Percentiles rank a stretch among this genome's conserved stretches.
phyloP scores from a whole-genome alignment of 1,139 yeast genomes.

The Nakaseomyces delphensis region DNA sequence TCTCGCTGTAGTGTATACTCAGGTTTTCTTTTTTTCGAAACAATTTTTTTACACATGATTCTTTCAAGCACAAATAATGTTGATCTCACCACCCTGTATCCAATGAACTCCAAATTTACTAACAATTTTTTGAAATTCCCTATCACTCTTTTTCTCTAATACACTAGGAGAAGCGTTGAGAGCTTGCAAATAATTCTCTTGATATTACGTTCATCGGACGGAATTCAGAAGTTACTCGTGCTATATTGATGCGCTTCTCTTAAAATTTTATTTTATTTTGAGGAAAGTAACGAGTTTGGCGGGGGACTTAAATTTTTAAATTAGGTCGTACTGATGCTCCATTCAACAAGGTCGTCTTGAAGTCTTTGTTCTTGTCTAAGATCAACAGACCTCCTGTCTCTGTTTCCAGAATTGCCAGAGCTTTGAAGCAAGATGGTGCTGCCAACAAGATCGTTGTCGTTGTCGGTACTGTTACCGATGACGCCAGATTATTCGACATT shows the following conservation, averaged over 20 bases:
- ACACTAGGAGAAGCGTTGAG: too few relatives aligned
- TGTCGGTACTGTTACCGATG: constrained; percentile 99
- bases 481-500: constrained; percentile 84
- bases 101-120: background rate
- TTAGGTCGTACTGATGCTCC: constrained; percentile 97
- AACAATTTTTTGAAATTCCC: background rate
- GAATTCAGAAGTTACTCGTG: too few relatives aligned
- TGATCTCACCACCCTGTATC: constrained; percentile 1
- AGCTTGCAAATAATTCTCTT: background rate
- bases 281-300: too few relatives aligned
- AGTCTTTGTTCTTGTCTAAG: constrained; percentile 93
- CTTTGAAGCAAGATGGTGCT: constrained; percentile 76
- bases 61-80: background rate
- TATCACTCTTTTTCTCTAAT: background rate
- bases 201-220: background rate
- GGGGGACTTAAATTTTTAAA: background rate
- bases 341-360: constrained; percentile 96
- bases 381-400: constrained; percentile 99
- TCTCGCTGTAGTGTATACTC: constrained; percentile 7
- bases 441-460: constrained; percentile 90
- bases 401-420: constrained; percentile 81
- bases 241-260: background rate
- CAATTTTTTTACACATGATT: background rate
- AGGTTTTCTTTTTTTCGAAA: constrained; percentile 5
- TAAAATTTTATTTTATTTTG: too few relatives aligned